phyloP scores from a whole-genome alignment of 768 basidiomycete genomes.

The Mycena haematopus region DNA sequence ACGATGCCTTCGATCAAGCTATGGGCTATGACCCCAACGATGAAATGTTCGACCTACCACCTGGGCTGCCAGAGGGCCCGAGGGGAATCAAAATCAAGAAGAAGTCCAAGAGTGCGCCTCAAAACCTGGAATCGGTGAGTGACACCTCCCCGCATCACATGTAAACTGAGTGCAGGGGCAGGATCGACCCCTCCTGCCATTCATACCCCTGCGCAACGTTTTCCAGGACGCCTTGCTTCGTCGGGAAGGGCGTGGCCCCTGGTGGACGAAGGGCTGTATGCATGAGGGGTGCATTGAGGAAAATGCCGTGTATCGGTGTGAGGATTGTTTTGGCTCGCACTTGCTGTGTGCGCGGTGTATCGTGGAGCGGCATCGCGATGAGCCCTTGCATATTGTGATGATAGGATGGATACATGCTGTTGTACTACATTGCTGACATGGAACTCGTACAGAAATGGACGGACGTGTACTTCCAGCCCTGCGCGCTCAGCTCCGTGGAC shows the following conservation, averaged over 20 bases:
- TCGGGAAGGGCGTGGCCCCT: constrained; percentile 29
- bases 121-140: constrained; percentile 5
- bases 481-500: not conserved
- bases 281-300: not conserved
- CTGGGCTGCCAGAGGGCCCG: not conserved
- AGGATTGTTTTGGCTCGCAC: constrained; percentile 24
- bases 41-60: not conserved
- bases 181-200: constrained; percentile 4
- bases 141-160: no score
- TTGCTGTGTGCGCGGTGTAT: constrained; percentile 27
- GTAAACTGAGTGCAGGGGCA: no score
- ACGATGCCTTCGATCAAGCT: not conserved
- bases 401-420: not conserved
- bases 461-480: constrained; percentile 21
- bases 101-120: not conserved
- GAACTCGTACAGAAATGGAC: constrained; percentile 30
- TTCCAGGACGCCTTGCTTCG: constrained; percentile 27
- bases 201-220: constrained; percentile 3
- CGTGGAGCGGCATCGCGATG: constrained; percentile 19
- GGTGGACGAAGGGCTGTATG: constrained; percentile 19
- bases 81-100: constrained; percentile 1
- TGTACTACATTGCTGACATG: not conserved
- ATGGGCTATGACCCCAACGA: constrained; percentile 7
- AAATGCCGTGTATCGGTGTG: constrained; percentile 14
- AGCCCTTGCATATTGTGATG: constrained; percentile 31